Evolutionary conservation across 805 yeast species (phyloP).

Genomic region (Blastobotrys peoriensis): DNA sequence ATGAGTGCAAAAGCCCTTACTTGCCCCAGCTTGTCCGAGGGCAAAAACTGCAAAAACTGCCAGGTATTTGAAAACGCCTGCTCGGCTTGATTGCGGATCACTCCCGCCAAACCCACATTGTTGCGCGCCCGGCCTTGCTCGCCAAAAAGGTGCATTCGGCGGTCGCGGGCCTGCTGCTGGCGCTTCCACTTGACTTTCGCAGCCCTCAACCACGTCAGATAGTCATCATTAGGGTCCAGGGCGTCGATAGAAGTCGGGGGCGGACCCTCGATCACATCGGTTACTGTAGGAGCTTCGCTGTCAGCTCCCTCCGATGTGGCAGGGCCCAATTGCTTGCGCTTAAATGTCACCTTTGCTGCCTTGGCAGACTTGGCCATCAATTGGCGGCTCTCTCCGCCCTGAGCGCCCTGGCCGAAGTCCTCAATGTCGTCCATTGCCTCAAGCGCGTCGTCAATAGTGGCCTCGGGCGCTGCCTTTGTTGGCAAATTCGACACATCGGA

Average conservation of each 20-base stretch:
- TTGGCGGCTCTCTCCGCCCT: background rate
- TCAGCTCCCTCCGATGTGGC: constrained; percentile 24
- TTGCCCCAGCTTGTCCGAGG: constrained; percentile 52
- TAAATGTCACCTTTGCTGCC: constrained; percentile 7
- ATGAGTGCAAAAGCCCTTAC: constrained; percentile 66
- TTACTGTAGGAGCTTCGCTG: background rate
- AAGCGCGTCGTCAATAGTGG: constrained; percentile 19
- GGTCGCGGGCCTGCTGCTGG: constrained; percentile 63
- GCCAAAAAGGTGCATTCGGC: constrained; percentile 79
- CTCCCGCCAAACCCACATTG: constrained; percentile 48
- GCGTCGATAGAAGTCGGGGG: constrained; percentile 28
- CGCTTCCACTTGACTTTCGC: constrained; percentile 85
- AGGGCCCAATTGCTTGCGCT: constrained; percentile 19
- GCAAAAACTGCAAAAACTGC: constrained; percentile 72
- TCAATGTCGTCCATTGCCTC: constrained; percentile 62
- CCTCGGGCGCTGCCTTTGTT: constrained; percentile 6
- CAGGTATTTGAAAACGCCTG: constrained; percentile 65
- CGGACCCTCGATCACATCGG: constrained; percentile 16
- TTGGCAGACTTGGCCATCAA: background rate
- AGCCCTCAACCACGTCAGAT: constrained; percentile 48
- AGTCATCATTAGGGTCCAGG: constrained; percentile 33
- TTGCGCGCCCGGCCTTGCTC: constrained; percentile 41
- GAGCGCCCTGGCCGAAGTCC: constrained; percentile 47
- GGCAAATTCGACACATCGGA: constrained; percentile 28
- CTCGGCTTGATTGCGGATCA: constrained; percentile 75